Percentiles rank a stretch among this genome's conserved stretches.
Evolutionary conservation across 2,329 filamentous ascomycete genomes (phyloP).

Genomic region (Cladophialophora yegresii): DNA sequence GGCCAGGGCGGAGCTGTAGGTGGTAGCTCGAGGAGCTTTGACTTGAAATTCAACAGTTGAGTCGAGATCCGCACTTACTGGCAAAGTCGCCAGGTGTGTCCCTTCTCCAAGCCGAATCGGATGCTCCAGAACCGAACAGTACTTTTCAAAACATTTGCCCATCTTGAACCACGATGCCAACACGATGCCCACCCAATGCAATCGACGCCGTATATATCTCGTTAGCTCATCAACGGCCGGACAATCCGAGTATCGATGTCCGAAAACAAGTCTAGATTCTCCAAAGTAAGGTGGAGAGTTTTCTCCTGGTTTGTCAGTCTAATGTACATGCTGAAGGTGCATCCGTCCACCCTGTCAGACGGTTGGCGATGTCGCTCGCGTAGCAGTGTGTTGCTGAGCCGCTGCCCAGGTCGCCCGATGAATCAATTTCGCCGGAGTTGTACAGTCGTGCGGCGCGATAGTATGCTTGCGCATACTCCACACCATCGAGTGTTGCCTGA

Average conservation of each 20-base stretch:
- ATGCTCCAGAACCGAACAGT: background rate
- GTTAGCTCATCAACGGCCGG: background rate
- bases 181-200: background rate
- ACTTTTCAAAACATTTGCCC: background rate
- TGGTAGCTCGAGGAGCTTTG: background rate
- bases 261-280: background rate
- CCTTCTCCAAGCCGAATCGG: background rate
- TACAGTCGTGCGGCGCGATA: conserved; percentile 46
- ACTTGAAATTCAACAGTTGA: background rate
- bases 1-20: background rate
- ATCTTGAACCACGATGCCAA: background rate
- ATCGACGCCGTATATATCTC: background rate
- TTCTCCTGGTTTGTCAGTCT: conserved; percentile 16
- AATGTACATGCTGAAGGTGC: conserved; percentile 29
- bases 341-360: conserved; percentile 47
- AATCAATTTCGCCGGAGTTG: conserved; percentile 45
- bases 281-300: background rate
- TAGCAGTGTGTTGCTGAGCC: conserved; percentile 55
- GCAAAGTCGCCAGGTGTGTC: background rate
- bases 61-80: background rate
- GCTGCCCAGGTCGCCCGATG: conserved; percentile 41
- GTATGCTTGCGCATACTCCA: conserved; percentile 36
- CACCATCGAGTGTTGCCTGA: conserved; percentile 37
- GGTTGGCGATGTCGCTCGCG: conserved; percentile 54
- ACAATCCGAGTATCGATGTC: background rate